These are phyloP conservation scores for Chenopodium suecicum DNA, from an alignment of 148 eudicot genomes.

Conservation along the genomic window DNA sequence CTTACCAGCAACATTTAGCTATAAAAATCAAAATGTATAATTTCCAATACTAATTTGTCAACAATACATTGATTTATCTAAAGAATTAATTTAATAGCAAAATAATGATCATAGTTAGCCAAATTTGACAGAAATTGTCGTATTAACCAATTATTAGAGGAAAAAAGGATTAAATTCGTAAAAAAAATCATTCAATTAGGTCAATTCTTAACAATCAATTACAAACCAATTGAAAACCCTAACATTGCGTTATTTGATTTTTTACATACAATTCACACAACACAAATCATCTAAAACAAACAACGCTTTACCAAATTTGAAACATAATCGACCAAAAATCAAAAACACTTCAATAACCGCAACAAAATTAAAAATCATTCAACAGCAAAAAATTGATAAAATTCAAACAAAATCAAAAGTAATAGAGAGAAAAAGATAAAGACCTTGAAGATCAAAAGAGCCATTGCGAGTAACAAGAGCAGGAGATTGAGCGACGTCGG, in stretches of 20 bases:
- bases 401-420: neutral
- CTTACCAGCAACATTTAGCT: neutral
- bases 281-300: neutral
- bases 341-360: neutral
- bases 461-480: conserved; percentile 41
- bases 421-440: neutral
- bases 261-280: neutral
- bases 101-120: neutral
- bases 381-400: neutral
- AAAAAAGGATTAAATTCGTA: neutral
- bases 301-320: neutral
- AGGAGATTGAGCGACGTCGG: conserved; percentile 39
- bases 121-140: neutral
- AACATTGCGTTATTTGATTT: neutral
- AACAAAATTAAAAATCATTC: neutral
- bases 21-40: neutral
- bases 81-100: neutral
- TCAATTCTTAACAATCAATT: neutral
- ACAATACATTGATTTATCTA: neutral
- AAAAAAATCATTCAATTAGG: neutral
- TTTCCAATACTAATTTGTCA: neutral
- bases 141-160: neutral
- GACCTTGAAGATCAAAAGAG: conserved; percentile 48
- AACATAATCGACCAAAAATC: neutral
- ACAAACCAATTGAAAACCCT: conserved; percentile 22